Evolutionary conservation across 352 stramenopile genomes (phyloP), one percentile per base, ranked within the genome.

Genomic region (Pythium sukuiense): DNA sequence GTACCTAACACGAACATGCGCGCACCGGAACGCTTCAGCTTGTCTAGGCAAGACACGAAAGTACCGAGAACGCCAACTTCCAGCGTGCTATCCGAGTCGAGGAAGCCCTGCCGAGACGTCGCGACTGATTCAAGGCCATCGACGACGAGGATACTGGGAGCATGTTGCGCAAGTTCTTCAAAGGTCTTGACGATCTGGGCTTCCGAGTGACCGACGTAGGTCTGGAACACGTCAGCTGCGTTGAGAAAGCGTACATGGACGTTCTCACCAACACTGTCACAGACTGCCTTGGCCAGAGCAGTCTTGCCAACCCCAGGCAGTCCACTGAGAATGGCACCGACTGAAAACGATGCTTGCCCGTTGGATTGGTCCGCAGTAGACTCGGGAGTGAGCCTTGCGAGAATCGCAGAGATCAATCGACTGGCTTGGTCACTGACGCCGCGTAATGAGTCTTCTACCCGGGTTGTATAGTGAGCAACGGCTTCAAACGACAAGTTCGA

Each of bases 181-280:
- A 96, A 94, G 0, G 74, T 71, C 30, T 76, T 73, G 29, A 90
- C 68, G 20, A 96, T 70, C 50, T 89, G 67, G 13, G 77, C 77
- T 69, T 97, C 90, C 1, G 85, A 93, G 63, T 99, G 92, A 33
- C 97, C 97, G 14, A 96, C 90, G 48, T 84, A 87, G 49, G 97
- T 98, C 37, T 96, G 90, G 62, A 99, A 98, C 29, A 99, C 89
- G 70, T 99, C 95, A 0, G 96, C 89, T 3, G 93, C 97, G 49
- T 87, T 78, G 18, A 95, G 43, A 26, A 83, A 88, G 29, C 73
- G 71, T 13, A 77, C 65, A 5, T 70, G 69, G 41, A 92, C 75
- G 5, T 65, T 65, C 6, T 88, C 35, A 32, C 45, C 61, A 13
- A 71, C 4, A n/a, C 27, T 57, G 14, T 77, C 71, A 41, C 71